A percentile compares a stretch with the other conserved stretches of the same genome.
Conservation (phyloP, 2,329 filamentous ascomycete species). For the Immersiporthe knoxdaviesiana region DNA sequence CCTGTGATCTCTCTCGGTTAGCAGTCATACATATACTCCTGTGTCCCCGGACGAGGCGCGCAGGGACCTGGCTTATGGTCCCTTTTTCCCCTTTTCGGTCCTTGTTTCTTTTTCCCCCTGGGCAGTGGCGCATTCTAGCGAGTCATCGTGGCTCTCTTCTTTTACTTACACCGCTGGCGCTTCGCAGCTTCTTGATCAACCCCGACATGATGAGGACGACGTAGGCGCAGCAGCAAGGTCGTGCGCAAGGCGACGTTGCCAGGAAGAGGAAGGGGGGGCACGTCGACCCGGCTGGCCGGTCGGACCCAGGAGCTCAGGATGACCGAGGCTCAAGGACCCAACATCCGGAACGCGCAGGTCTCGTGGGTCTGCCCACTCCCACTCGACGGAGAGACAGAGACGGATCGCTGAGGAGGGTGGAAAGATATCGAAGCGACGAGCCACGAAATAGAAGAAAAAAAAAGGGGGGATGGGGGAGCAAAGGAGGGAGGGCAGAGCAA, state of each 20-base stretch:
- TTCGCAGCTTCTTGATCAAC: conserved; percentile 64
- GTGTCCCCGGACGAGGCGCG: conserved; percentile 23
- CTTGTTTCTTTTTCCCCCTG: neutral
- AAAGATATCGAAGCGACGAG: neutral
- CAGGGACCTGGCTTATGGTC: neutral
- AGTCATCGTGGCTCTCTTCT: conserved; percentile 15
- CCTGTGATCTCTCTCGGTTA: conserved; percentile 39
- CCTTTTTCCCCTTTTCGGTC: neutral
- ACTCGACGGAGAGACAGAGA: conserved; percentile 9
- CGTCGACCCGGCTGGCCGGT: conserved; percentile 27
- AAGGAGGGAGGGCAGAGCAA: neutral
- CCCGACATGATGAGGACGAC: conserved; percentile 50
- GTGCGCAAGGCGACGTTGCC: conserved; percentile 5
- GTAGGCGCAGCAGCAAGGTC: conserved; percentile 5
- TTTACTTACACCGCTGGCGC: conserved; percentile 57
- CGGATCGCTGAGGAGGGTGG: neutral
- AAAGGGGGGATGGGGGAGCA: no score
- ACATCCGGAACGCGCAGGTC: conserved; percentile 27
- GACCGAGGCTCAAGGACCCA: conserved; percentile 21
- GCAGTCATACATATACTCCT: conserved; percentile 15
- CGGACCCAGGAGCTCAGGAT: conserved; percentile 26
- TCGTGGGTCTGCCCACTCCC: conserved; percentile 21
- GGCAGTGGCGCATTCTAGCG: conserved; percentile 16
- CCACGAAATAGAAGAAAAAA: neutral
- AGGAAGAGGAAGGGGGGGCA: conserved; percentile 11